A percentile compares a stretch with the other conserved stretches of the same genome.
Conservation (phyloP, 225 moss, liverwort and hornwort genomes). For the Marchantia polymorpha region DNA sequence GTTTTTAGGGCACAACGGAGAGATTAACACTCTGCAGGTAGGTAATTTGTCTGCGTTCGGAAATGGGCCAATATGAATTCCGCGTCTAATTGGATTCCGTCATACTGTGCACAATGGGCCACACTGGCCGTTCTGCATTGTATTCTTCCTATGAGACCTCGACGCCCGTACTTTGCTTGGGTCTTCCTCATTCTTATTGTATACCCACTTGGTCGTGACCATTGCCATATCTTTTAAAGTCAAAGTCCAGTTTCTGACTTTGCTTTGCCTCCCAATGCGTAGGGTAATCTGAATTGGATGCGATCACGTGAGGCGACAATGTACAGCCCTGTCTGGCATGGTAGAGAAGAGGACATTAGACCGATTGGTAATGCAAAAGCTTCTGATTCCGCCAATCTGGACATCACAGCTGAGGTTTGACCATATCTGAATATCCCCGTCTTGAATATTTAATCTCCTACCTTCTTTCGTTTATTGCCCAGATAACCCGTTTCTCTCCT, state of each 20-base stretch:
- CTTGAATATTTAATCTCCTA: too few species aligned
- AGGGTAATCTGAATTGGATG: slow-evolving; percentile 99
- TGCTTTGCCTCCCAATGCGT: slow-evolving; percentile 4
- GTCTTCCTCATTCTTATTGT: background rate
- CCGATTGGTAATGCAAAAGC: slow-evolving; percentile 76
- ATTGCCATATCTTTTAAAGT: background rate
- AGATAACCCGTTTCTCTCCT: too few species aligned
- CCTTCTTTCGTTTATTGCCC: too few species aligned
- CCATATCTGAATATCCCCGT: too few species aligned
- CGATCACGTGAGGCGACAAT: slow-evolving; percentile 79
- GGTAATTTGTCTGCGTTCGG: background rate
- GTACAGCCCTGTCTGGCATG: slow-evolving; percentile 85
- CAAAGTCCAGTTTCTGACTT: background rate
- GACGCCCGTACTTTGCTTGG: too few species aligned
- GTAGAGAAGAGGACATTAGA: slow-evolving; percentile 82
- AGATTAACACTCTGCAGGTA: slow-evolving; percentile 96
- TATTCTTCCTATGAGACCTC: background rate
- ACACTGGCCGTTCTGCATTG: too few species aligned
- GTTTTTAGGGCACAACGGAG: slow-evolving; percentile 92
- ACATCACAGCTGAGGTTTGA: slow-evolving; percentile 84
- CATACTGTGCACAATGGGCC: background rate
- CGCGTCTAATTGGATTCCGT: background rate
- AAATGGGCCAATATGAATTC: too few species aligned
- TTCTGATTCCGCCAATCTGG: slow-evolving; percentile 93
- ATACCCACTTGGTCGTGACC: background rate